Evolutionary conservation across 306 rosid species (phyloP).

Genomic region (Styphnolobium japonicum): DNA sequence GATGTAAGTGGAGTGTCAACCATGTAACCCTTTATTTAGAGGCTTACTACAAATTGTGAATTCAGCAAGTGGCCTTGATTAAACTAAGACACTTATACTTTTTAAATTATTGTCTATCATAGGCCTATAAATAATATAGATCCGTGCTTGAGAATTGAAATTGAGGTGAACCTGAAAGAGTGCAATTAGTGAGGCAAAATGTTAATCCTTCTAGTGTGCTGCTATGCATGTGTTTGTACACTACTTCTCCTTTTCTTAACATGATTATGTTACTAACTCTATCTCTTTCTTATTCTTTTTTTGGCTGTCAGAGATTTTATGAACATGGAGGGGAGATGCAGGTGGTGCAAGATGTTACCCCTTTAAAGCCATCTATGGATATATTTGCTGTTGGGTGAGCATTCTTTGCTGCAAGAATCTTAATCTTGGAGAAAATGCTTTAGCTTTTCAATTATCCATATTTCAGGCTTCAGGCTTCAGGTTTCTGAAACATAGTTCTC

Average conservation of each 20-base stretch:
- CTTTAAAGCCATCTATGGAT: conserved; percentile 92
- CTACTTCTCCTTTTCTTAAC: conserved; percentile 1
- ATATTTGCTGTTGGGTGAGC: conserved; percentile 94
- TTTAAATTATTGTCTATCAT: neutral
- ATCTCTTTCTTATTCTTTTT: too few species aligned
- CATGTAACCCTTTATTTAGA: neutral
- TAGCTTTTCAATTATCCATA: conserved; percentile 11
- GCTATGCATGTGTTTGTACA: too few species aligned
- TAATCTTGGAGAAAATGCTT: neutral
- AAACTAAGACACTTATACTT: neutral
- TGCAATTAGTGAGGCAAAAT: neutral
- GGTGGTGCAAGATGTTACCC: conserved; percentile 81
- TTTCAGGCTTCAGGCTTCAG: conserved; percentile 13
- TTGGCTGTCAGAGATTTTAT: conserved; percentile 76
- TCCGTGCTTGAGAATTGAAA: neutral
- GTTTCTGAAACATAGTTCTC: neutral
- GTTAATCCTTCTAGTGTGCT: conserved; percentile 7
- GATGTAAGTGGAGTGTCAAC: neutral
- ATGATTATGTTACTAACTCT: neutral
- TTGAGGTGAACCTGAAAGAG: neutral
- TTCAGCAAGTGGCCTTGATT: neutral
- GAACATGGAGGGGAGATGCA: conserved; percentile 98
- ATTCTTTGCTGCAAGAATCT: conserved; percentile 31
- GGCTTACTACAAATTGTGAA: neutral
- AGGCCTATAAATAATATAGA: neutral